Evolutionary conservation across 2,329 filamentous ascomycete species (phyloP).

Genomic region (Zymoseptoria crescenta): DNA sequence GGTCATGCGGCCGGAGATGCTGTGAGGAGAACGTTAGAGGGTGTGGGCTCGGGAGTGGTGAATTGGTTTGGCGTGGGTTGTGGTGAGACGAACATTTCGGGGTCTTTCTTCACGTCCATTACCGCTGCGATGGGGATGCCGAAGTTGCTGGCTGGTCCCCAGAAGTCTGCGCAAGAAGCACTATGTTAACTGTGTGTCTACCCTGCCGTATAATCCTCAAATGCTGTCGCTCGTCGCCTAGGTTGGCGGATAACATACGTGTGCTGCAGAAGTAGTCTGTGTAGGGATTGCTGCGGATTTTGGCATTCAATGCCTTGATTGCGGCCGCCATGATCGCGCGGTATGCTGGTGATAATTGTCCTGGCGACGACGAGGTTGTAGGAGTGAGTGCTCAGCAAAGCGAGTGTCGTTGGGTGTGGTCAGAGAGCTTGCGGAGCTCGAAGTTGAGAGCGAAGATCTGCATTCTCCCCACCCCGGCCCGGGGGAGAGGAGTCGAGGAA

Average conservation of each 20-base stretch:
- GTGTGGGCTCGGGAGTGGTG: not conserved
- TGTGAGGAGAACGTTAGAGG: slow-evolving; percentile 24
- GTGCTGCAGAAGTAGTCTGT: slow-evolving; percentile 48
- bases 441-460: not conserved
- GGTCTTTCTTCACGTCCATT: slow-evolving; percentile 47
- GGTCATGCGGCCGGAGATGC: slow-evolving; percentile 60
- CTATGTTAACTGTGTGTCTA: not conserved
- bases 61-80: too few relatives aligned
- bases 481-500: not conserved
- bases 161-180: slow-evolving; percentile 39
- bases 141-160: slow-evolving; percentile 42
- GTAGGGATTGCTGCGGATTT: slow-evolving; percentile 41
- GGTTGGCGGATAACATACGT: slow-evolving; percentile 32
- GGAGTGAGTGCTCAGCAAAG: not conserved
- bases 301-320: slow-evolving; percentile 47
- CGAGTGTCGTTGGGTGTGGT: not conserved
- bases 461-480: not conserved
- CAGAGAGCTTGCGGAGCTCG: not conserved
- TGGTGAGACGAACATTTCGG: slow-evolving; percentile 36
- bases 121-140: slow-evolving; percentile 48
- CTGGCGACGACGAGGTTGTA: not conserved
- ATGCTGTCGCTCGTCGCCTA: slow-evolving; percentile 1
- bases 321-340: slow-evolving; percentile 42
- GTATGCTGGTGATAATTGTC: not conserved
- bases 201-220: not conserved